A percentile compares a stretch with the other conserved stretches of the same genome.
These are phyloP conservation scores for Tetrapisispora arboricola DNA, from an alignment of 805 yeast genomes.

Conservation along the genomic window DNA sequence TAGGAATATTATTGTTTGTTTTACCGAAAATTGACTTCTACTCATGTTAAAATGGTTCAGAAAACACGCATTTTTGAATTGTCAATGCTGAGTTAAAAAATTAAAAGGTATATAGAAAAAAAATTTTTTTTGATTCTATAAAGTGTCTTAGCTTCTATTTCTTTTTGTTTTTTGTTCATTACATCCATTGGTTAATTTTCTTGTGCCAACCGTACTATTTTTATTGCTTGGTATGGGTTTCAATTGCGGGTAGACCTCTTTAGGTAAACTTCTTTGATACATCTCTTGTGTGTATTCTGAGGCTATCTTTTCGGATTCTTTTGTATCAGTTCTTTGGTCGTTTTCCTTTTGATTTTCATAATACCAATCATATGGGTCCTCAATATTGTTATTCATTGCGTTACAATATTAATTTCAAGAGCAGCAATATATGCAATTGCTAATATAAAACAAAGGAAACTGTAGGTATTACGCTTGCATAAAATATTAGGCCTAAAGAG, in stretches of 20 bases:
- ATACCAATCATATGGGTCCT: constrained; percentile 3
- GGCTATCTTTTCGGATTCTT: not conserved
- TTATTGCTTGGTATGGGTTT: not conserved
- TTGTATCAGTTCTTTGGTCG: not conserved
- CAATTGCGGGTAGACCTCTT: not conserved
- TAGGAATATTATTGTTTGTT: too few species aligned
- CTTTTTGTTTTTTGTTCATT: not conserved
- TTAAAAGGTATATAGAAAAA: too few species aligned
- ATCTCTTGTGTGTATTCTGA: not conserved
- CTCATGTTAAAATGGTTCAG: too few species aligned
- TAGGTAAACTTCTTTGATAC: constrained; percentile 1
- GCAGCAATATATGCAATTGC: too few species aligned
- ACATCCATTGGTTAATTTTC: not conserved
- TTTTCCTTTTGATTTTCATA: not conserved
- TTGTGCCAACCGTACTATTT: not conserved
- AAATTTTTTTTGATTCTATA: too few species aligned
- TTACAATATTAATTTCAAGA: too few species aligned
- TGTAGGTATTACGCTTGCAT: too few species aligned
- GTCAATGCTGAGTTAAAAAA: too few species aligned
- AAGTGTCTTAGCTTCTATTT: not conserved
- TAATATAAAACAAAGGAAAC: too few species aligned
- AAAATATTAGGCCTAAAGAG: too few species aligned
- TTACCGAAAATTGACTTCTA: too few species aligned
- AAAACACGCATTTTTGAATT: too few species aligned
- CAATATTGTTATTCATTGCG: not conserved